Conservation (phyloP, 108 stramenopile genomes). For the Fragilaria radians region DNA sequence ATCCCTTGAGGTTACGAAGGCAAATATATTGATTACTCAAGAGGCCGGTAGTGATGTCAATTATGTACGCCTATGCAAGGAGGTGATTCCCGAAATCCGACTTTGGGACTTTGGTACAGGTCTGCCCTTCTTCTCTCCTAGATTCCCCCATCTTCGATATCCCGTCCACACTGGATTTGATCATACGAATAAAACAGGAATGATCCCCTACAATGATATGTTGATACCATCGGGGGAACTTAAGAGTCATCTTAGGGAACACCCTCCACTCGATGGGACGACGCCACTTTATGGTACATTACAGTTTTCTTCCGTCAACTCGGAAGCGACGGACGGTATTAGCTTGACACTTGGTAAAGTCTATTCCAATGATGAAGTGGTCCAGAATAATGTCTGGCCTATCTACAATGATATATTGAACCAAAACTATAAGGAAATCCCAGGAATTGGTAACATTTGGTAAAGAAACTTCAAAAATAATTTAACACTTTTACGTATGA, state of each 20-base stretch:
- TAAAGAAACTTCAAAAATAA: slow-evolving; percentile 37
- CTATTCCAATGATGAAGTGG: slow-evolving; percentile 70
- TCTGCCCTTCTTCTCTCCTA: slow-evolving; percentile 75
- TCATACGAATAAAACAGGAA: slow-evolving; percentile 72
- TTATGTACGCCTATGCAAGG: slow-evolving; percentile 59
- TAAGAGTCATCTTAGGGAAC: slow-evolving; percentile 30
- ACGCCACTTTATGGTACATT: slow-evolving; percentile 75
- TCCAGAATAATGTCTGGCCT: slow-evolving; percentile 51
- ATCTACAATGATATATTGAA: slow-evolving; percentile 60
- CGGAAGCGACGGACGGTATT: slow-evolving; percentile 54
- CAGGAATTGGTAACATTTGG: slow-evolving; percentile 78
- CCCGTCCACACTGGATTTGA: slow-evolving; percentile 86
- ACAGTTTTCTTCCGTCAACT: no score
- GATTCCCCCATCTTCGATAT: slow-evolving; percentile 79
- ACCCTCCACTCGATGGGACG: slow-evolving; percentile 41
- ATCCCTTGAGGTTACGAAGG: slow-evolving; percentile 72
- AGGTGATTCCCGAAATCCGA: slow-evolving; percentile 72
- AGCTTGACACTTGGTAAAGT: slow-evolving; percentile 57
- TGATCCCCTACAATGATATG: slow-evolving; percentile 64
- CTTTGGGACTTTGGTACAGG: slow-evolving; percentile 75
- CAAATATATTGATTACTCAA: slow-evolving; percentile 73
- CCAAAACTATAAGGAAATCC: slow-evolving; percentile 74
- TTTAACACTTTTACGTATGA: neutral
- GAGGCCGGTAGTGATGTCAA: slow-evolving; percentile 81
- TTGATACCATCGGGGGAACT: slow-evolving; percentile 51